Percentiles rank a stretch among this genome's conserved stretches.
phyloP scores from a whole-genome alignment of 2,329 filamentous ascomycete genomes.

The Penicillium palitans region DNA sequence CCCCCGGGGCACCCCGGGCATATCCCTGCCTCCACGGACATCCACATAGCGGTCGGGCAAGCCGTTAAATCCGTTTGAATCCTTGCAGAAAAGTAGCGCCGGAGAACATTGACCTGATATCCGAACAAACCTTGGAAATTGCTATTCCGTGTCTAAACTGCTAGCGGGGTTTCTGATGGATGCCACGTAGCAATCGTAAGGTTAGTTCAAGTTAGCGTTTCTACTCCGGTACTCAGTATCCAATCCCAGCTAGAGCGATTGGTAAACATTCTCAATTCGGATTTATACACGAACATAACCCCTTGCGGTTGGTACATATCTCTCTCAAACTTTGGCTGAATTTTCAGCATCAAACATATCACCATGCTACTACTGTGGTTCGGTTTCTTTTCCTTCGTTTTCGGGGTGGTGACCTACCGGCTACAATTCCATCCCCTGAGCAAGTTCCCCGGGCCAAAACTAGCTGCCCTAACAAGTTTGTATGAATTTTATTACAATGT shows the following conservation, averaged over 20 bases:
- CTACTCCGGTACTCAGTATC: background rate
- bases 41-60: background rate
- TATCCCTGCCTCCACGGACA: background rate
- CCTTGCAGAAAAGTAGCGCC: background rate
- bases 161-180: background rate
- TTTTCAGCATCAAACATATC: background rate
- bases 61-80: background rate
- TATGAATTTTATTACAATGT: background rate
- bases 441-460: background rate
- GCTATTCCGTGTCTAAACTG: background rate
- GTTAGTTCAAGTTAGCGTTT: background rate
- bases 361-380: background rate
- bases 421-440: background rate
- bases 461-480: background rate
- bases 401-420: background rate
- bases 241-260: background rate
- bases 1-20: background rate
- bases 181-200: background rate
- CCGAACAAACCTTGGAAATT: background rate
- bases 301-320: background rate
- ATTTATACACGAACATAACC: background rate
- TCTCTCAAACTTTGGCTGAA: background rate
- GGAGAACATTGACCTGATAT: background rate
- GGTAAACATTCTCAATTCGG: background rate
- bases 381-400: background rate